Conservation (phyloP, 2,329 filamentous ascomycete species). For the Plectosphaerella plurivora region DNA sequence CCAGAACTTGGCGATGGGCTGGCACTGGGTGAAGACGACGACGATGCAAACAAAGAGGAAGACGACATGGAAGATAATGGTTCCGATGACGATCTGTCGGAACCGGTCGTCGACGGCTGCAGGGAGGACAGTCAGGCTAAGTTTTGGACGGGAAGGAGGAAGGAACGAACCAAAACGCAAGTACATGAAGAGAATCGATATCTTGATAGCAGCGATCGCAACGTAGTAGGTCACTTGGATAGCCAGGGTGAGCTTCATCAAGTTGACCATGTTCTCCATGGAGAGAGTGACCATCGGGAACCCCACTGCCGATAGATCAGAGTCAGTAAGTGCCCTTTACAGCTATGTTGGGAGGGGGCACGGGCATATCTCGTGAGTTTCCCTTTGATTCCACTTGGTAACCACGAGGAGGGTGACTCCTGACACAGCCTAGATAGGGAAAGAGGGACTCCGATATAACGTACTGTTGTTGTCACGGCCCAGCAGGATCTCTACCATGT, state of each 20-base stretch:
- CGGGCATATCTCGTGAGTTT: too few relatives aligned
- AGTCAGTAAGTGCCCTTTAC: too few relatives aligned
- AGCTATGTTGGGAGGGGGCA: too few relatives aligned
- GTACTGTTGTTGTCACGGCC: conserved; percentile 13
- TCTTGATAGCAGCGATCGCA: conserved; percentile 33
- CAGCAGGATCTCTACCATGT: conserved; percentile 14
- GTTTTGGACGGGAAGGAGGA: neutral
- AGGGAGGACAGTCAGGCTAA: neutral
- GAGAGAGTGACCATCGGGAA: conserved; percentile 11
- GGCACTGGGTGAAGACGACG: conserved; percentile 35
- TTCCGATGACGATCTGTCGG: conserved; percentile 24
- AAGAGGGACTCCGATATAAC: too few relatives aligned
- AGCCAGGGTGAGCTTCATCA: conserved; percentile 24
- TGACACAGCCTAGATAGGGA: too few relatives aligned
- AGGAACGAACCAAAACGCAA: conserved; percentile 33
- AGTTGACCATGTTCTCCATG: conserved; percentile 12
- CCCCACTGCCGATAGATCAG: too few relatives aligned
- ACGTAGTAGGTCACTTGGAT: conserved; percentile 36
- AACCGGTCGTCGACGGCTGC: conserved; percentile 17
- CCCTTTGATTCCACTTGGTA: too few relatives aligned
- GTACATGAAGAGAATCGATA: conserved; percentile 40
- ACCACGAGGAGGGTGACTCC: too few relatives aligned
- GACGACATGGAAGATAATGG: conserved; percentile 30
- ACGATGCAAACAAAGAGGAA: conserved; percentile 35
- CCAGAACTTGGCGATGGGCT: conserved; percentile 36